A percentile compares a stretch with the other conserved stretches of the same genome.
Evolutionary conservation across 164 flowering plant genomes (phyloP).

Genomic region (Stephania cephalantha): DNA sequence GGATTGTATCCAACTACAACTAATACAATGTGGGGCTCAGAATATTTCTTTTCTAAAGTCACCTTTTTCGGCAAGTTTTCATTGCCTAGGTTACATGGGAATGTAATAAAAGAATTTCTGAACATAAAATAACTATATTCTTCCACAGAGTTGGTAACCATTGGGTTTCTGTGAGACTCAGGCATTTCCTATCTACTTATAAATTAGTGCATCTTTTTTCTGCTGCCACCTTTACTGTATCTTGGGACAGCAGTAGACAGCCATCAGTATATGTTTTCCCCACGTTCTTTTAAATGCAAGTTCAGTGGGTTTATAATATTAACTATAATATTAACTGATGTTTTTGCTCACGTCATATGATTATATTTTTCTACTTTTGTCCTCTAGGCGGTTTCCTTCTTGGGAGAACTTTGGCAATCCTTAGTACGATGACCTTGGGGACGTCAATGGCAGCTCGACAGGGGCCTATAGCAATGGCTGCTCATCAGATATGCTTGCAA

Average conservation of each 20-base stretch:
- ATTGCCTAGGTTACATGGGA: too few species aligned
- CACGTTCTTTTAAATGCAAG: background rate
- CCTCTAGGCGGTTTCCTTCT: slow-evolving; percentile 81
- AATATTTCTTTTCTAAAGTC: background rate
- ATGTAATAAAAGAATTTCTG: too few species aligned
- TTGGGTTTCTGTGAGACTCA: background rate
- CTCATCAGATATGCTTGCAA: slow-evolving; percentile 95
- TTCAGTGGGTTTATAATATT: background rate
- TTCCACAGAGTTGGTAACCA: background rate
- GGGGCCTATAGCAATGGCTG: slow-evolving; percentile 93
- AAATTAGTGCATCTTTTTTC: too few species aligned
- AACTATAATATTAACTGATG: background rate
- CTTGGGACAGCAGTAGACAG: too few species aligned
- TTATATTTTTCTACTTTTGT: background rate
- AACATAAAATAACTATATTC: too few species aligned
- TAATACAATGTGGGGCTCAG: background rate
- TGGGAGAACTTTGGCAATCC: slow-evolving; percentile 86
- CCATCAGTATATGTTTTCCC: too few species aligned
- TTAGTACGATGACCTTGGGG: slow-evolving; percentile 71
- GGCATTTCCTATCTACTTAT: background rate
- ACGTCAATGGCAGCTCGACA: slow-evolving; percentile 99
- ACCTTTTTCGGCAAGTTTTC: background rate
- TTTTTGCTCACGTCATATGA: background rate
- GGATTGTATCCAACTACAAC: background rate
- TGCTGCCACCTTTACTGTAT: too few species aligned